Evolutionary conservation across 768 basidiomycete genomes (phyloP).

Genomic region (Tubosaeta sp.): DNA sequence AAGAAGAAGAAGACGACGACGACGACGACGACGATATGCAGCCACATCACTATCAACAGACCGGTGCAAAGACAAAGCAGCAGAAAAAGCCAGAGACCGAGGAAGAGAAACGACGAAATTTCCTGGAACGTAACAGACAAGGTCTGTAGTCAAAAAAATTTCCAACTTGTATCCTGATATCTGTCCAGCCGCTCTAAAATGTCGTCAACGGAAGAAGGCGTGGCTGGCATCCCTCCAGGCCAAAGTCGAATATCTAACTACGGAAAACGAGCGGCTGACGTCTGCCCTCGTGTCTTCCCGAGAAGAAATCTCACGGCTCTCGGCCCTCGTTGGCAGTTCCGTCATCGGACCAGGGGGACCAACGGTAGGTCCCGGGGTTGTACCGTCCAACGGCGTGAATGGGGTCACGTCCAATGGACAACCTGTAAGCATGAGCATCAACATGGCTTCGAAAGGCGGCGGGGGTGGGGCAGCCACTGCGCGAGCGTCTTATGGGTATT

Average conservation of each 20-base stretch:
- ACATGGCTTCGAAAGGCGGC: constrained; percentile 35
- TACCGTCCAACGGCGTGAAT: constrained; percentile 25
- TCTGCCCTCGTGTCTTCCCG: constrained; percentile 81
- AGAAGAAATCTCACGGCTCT: constrained; percentile 87
- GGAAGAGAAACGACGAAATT: constrained; percentile 96
- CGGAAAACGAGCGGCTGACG: constrained; percentile 93
- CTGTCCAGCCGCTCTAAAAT: constrained; percentile 86
- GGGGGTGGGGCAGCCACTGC: constrained; percentile 25
- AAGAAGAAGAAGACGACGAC: constrained; percentile 39
- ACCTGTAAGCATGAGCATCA: constrained; percentile 42
- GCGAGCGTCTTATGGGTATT: constrained; percentile 41
- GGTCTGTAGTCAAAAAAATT: constrained; percentile 42
- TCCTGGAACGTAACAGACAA: constrained; percentile 95
- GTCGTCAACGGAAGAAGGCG: constrained; percentile 98
- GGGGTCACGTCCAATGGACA: constrained; percentile 29
- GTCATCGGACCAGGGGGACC: constrained; percentile 44
- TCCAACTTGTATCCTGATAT: constrained; percentile 3
- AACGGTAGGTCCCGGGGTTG: constrained; percentile 28
- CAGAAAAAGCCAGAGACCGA: constrained; percentile 90
- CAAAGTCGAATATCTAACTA: constrained; percentile 87
- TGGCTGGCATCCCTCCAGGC: constrained; percentile 92
- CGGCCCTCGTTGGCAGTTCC: constrained; percentile 63
- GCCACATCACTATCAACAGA: constrained; percentile 19
- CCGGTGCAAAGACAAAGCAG: constrained; percentile 21
- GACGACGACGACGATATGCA: constrained; percentile 35